Evolutionary conservation across 2,329 filamentous ascomycete species (phyloP), one percentile per base, ranked within the genome.

Genomic region (Fusarium sulawesiense): DNA sequence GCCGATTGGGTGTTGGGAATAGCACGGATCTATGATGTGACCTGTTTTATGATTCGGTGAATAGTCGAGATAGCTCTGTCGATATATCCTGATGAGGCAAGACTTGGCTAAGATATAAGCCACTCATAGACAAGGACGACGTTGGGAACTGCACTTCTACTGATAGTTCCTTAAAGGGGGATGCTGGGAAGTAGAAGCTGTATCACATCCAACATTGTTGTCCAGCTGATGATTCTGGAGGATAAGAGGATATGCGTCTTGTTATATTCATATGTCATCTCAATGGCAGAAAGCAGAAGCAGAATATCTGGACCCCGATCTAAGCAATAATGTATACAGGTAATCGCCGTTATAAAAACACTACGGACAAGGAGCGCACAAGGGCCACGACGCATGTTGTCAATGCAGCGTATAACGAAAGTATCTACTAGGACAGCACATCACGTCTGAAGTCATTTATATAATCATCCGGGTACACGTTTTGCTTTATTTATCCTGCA

Each of bases 111-210:
- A 34, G 34, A 48, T 48, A 48, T 37, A 66, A 27, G 63, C 63
- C 63, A 66, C 61, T 66, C 63, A 66, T 66, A 66, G 55, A 66
- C 63, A 66, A 66, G 63, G 44, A 66, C 29, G 41, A 25, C 16
- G 6, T 32, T 49, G 29, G n/a, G n/a, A 66, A 60, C 63, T 32
- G 42, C 30, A 40, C 7, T 7, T 18, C 18, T 11, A 34, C 25
- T 29, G 29, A 27, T 16, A 25, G 18, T 25, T 21, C 8, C 18
- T 16, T 29, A 41, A 13, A 30, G 16, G 7, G 14, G 14, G 13
- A 4, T 14, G 20, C 18, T 29, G 30, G 14, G 23, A 30, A 18
- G 7, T 23, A 25, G n/a, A 37, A 37, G 18, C 34, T 37, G 18
- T 37, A 37, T 37, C 34, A 37, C 34, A 37, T n/a, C 18, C 18